Evolutionary conservation across 202 grass and related monocot genomes (phyloP).

Genomic region (Schoenoplectus tabernaemontani): DNA sequence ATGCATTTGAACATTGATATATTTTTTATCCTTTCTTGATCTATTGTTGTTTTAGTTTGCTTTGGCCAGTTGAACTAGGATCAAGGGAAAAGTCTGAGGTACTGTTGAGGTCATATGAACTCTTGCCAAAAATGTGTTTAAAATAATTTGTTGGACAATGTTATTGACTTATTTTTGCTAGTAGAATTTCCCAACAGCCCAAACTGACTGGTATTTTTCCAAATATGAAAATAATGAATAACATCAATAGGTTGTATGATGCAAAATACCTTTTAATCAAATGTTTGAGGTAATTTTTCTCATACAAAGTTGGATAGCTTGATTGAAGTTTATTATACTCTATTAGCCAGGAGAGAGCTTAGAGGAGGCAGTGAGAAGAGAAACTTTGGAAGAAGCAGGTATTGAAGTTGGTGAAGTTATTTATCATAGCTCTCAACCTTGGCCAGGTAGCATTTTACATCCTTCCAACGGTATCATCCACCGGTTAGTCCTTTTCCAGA

Average conservation of each 20-base stretch:
- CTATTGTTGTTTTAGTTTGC: background rate
- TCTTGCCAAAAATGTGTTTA: background rate
- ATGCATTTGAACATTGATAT: background rate
- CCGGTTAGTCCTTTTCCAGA: background rate
- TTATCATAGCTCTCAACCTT: constrained; percentile 96
- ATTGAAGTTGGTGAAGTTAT: constrained; percentile 84
- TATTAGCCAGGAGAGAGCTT: constrained; percentile 93
- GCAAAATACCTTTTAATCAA: background rate
- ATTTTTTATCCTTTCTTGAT: background rate
- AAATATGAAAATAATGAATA: background rate
- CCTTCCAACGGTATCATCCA: background rate
- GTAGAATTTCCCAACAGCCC: background rate
- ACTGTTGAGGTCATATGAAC: background rate
- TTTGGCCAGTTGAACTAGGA: background rate
- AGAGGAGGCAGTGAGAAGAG: constrained; percentile 96
- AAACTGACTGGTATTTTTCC: background rate
- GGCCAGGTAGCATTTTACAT: constrained; percentile 65
- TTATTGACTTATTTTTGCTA: background rate
- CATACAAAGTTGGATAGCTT: background rate
- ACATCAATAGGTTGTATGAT: background rate
- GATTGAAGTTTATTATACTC: constrained; percentile 8
- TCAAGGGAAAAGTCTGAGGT: background rate
- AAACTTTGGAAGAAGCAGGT: constrained; percentile 89
- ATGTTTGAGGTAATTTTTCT: background rate
- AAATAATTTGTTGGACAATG: background rate